Conservation (phyloP, 1,139 yeast genomes). For the Nadsonia starkeyi-henricii region DNA sequence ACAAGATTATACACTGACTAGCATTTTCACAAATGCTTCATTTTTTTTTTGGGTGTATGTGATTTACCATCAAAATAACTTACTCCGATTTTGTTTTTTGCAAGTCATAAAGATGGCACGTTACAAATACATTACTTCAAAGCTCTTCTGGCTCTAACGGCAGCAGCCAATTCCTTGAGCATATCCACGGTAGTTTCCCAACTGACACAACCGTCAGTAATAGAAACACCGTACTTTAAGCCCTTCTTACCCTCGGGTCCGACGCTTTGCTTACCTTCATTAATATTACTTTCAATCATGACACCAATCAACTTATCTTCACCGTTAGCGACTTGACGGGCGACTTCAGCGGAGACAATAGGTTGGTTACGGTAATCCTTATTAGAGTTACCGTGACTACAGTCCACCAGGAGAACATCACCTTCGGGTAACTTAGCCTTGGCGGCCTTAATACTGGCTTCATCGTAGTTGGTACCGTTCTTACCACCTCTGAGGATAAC, state of each 20-base stretch:
- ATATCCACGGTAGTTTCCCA: slow-evolving; percentile 82
- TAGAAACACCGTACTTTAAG: slow-evolving; percentile 87
- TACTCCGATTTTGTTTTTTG: too few relatives aligned
- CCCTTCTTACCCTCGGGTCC: slow-evolving; percentile 60
- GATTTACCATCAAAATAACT: too few relatives aligned
- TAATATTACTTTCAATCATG: slow-evolving; percentile 89
- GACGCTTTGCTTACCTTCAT: slow-evolving; percentile 84
- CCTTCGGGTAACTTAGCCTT: slow-evolving; percentile 38
- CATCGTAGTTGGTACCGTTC: slow-evolving; percentile 84
- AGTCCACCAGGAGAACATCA: slow-evolving; percentile 75
- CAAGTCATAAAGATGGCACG: too few relatives aligned
- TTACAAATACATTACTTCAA: too few relatives aligned
- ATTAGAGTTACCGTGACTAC: slow-evolving; percentile 92
- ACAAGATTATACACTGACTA: too few relatives aligned
- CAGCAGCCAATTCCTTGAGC: slow-evolving; percentile 63
- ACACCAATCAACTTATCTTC: slow-evolving; percentile 75
- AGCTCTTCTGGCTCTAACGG: slow-evolving; percentile 67
- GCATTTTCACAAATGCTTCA: too few relatives aligned
- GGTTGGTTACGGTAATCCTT: slow-evolving; percentile 95
- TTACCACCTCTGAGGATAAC: slow-evolving; percentile 94
- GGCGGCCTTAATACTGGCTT: slow-evolving; percentile 59
- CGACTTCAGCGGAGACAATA: slow-evolving; percentile 63
- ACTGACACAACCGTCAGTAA: slow-evolving; percentile 91
- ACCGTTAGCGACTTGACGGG: slow-evolving; percentile 71
- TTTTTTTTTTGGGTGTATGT: too few relatives aligned